A percentile compares a stretch with the other conserved stretches of the same genome.
phyloP scores from a whole-genome alignment of 2,329 filamentous ascomycete genomes.

The Grosmannia penicillata region DNA sequence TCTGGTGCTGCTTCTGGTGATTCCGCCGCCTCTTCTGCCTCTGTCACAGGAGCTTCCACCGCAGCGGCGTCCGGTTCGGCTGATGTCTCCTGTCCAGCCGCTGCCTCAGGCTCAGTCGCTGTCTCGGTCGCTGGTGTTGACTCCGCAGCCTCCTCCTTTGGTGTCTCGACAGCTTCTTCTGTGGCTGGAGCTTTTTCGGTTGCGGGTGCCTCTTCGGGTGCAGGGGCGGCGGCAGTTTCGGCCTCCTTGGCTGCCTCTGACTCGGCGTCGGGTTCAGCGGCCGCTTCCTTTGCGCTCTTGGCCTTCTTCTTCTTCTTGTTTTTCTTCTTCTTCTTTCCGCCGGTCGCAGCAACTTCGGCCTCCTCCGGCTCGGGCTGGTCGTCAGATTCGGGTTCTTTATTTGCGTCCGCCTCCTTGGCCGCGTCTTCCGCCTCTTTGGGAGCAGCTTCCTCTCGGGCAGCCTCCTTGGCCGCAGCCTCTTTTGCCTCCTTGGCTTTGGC shows the following conservation, averaged over 20 bases:
- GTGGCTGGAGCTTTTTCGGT: neutral
- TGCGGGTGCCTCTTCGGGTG: neutral
- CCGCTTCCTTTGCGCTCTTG: neutral
- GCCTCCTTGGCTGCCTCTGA: neutral
- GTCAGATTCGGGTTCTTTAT: neutral
- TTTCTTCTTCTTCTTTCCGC: conserved; percentile 1
- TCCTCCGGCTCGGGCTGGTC: neutral
- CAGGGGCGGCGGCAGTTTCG: too few relatives aligned
- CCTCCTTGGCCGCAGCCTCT: conserved; percentile 6
- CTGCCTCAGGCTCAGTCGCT: neutral
- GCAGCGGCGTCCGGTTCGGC: too few relatives aligned
- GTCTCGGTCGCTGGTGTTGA: neutral
- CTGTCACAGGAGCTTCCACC: conserved; percentile 1
- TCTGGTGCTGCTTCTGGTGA: neutral
- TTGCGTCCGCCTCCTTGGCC: conserved; percentile 1
- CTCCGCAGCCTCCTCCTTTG: neutral
- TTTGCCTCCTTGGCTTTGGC: neutral
- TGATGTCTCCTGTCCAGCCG: neutral
- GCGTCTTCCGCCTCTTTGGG: neutral
- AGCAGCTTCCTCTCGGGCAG: neutral
- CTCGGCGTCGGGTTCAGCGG: conserved; percentile 1
- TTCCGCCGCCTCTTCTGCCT: neutral
- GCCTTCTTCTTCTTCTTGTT: conserved; percentile 1
- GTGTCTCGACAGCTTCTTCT: neutral
- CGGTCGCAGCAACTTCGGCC: neutral